Evolutionary conservation across 768 basidiomycete species (phyloP).

Genomic region (Kwoniella dejecticola): DNA sequence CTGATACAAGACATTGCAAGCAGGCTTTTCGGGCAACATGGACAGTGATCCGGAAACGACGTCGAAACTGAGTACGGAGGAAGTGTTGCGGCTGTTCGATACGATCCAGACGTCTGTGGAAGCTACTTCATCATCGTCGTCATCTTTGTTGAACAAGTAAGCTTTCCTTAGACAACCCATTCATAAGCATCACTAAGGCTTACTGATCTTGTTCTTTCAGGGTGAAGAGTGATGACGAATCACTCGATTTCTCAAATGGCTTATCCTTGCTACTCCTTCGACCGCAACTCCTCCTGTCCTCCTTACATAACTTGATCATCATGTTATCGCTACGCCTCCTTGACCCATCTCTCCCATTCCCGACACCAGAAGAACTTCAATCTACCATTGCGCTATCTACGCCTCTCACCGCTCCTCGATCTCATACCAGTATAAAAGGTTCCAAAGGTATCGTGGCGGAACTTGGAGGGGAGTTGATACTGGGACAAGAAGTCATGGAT

Average conservation of each 20-base stretch:
- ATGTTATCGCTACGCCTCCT: conserved; percentile 55
- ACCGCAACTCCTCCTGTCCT: conserved; percentile 78
- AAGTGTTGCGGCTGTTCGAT: conserved; percentile 22
- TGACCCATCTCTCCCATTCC: conserved; percentile 5
- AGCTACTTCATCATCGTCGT: conserved; percentile 35
- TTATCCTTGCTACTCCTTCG: conserved; percentile 90
- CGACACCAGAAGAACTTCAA: conserved; percentile 11
- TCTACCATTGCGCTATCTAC: conserved; percentile 12
- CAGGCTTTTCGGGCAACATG: conserved; percentile 14
- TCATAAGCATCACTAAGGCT: too few relatives aligned
- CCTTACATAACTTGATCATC: conserved; percentile 79
- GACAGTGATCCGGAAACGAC: conserved; percentile 16
- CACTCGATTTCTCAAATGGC: conserved; percentile 59
- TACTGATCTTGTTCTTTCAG: conserved; percentile 17
- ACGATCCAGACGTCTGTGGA: conserved; percentile 35
- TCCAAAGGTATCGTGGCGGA: conserved; percentile 57
- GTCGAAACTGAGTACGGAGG: conserved; percentile 19
- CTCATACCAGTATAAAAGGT: not conserved
- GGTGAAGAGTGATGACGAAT: conserved; percentile 25
- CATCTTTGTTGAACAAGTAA: conserved; percentile 35
- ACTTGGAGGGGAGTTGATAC: conserved; percentile 74
- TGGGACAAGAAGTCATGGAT: conserved; percentile 80
- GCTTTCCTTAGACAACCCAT: too few relatives aligned
- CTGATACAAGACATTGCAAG: not conserved
- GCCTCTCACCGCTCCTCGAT: conserved; percentile 12